These are phyloP conservation scores for Deinandra increscens DNA, from an alignment of 129 eudicot genomes.

Conservation along the genomic window DNA sequence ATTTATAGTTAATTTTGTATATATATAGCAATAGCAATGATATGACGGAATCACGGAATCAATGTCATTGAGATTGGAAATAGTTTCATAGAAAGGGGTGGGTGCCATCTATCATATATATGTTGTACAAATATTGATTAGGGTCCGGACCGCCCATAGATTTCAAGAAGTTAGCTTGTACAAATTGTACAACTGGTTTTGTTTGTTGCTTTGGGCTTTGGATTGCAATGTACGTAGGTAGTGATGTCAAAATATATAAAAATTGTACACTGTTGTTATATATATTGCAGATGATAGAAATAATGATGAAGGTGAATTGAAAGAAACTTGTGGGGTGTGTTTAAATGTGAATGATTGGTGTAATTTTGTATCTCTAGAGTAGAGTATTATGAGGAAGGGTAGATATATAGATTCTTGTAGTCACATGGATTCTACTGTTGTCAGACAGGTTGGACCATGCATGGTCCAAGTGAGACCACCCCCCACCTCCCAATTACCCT, in stretches of 20 bases:
- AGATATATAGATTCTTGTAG: slow-evolving; percentile 29
- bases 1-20: too few species aligned
- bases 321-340: not conserved
- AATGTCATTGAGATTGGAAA: too few species aligned
- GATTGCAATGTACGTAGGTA: slow-evolving; percentile 22
- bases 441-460: slow-evolving; percentile 85
- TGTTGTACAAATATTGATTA: too few species aligned
- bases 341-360: slow-evolving; percentile 48
- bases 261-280: slow-evolving; percentile 30
- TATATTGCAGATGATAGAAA: slow-evolving; percentile 25
- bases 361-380: not conserved
- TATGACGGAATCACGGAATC: too few species aligned
- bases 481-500: slow-evolving; percentile 21
- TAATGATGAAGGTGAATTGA: slow-evolving; percentile 29
- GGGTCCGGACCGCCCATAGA: too few species aligned
- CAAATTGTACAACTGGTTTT: too few species aligned
- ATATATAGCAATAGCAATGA: too few species aligned
- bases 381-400: not conserved
- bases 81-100: too few species aligned
- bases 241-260: slow-evolving; percentile 34
- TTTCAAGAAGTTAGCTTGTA: too few species aligned
- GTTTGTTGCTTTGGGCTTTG: too few species aligned
- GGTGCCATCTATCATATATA: too few species aligned
- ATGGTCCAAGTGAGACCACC: slow-evolving; percentile 59
- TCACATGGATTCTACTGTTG: slow-evolving; percentile 67